phyloP scores from a whole-genome alignment of 495 filamentous ascomycete genomes.

The Filosporella fistucella region DNA sequence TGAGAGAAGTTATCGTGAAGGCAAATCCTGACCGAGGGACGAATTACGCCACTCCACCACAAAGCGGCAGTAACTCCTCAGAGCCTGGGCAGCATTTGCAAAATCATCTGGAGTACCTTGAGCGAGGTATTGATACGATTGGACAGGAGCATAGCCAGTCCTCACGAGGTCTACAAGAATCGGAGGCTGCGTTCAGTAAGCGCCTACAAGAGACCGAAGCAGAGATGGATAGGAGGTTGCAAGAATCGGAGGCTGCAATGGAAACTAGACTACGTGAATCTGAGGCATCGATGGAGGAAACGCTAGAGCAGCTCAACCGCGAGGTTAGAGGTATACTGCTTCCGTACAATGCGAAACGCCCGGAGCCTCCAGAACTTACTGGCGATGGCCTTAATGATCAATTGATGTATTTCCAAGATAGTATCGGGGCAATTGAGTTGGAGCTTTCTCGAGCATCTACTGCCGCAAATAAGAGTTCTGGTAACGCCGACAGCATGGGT shows the following conservation, averaged over 20 bases:
- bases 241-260: too few relatives aligned
- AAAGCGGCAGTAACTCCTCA: slow-evolving; percentile 21
- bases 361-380: slow-evolving; percentile 42
- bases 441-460: slow-evolving; percentile 20
- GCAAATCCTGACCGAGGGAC: slow-evolving; percentile 45
- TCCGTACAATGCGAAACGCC: slow-evolving; percentile 41
- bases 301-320: slow-evolving; percentile 45
- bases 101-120: slow-evolving; percentile 46
- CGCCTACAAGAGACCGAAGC: too few relatives aligned
- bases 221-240: too few relatives aligned
- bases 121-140: slow-evolving; percentile 39
- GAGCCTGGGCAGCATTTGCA: slow-evolving; percentile 33
- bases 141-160: slow-evolving; percentile 19
- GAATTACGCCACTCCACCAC: slow-evolving; percentile 30
- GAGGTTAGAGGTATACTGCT: slow-evolving; percentile 46
- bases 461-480: slow-evolving; percentile 16
- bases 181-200: too few relatives aligned
- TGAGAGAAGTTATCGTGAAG: slow-evolving; percentile 63
- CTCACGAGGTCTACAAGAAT: slow-evolving; percentile 9
- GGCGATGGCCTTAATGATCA: slow-evolving; percentile 45
- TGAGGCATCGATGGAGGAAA: slow-evolving; percentile 33
- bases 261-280: too few relatives aligned
- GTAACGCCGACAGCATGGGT: slow-evolving; percentile 32
- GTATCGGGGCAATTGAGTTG: slow-evolving; percentile 32
- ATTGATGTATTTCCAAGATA: slow-evolving; percentile 45